These are phyloP conservation scores for Lotmaria passim DNA, from an alignment of 208 protist genomes.

Conservation along the genomic window DNA sequence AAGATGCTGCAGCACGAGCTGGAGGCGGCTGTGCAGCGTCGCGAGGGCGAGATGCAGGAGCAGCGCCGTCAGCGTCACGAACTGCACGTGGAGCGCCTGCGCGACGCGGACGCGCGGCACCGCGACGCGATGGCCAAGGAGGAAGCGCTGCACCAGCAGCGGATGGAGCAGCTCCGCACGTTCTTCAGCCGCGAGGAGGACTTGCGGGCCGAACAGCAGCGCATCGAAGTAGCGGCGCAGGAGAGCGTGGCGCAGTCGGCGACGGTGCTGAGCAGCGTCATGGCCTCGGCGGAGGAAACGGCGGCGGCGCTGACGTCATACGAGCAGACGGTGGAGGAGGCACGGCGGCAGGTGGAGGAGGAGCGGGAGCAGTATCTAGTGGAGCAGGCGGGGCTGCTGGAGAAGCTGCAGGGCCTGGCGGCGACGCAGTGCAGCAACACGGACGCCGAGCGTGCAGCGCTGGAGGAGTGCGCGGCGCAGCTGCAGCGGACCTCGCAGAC, in stretches of 20 bases:
- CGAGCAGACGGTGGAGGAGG: slow-evolving; percentile 47
- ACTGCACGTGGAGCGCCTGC: slow-evolving; percentile 70
- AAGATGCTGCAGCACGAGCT: slow-evolving; percentile 62
- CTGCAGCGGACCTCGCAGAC: slow-evolving; percentile 44
- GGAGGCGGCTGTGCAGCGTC: slow-evolving; percentile 50
- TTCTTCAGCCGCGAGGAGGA: slow-evolving; percentile 57
- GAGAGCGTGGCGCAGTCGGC: slow-evolving; percentile 46
- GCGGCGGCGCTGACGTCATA: slow-evolving; percentile 54
- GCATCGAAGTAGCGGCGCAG: slow-evolving; percentile 42
- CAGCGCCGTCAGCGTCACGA: slow-evolving; percentile 52
- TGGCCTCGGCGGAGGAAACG: slow-evolving; percentile 43
- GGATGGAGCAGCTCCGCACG: slow-evolving; percentile 68
- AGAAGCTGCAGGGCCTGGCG: slow-evolving; percentile 46
- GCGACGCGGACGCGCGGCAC: slow-evolving; percentile 61
- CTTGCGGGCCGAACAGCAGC: slow-evolving; percentile 53
- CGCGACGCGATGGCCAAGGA: slow-evolving; percentile 54
- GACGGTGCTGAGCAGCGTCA: slow-evolving; percentile 40
- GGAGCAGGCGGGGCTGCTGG: slow-evolving; percentile 43
- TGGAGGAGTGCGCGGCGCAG: slow-evolving; percentile 50
- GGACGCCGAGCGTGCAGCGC: slow-evolving; percentile 47
- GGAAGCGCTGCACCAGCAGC: slow-evolving; percentile 58
- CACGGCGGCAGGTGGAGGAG: slow-evolving; percentile 36
- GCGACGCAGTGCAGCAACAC: slow-evolving; percentile 51
- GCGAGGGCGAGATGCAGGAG: slow-evolving; percentile 64
- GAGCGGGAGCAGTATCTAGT: slow-evolving; percentile 41